phyloP scores from a whole-genome alignment of 2,329 filamentous ascomycete species.

The Talaromyces pinophilus region DNA sequence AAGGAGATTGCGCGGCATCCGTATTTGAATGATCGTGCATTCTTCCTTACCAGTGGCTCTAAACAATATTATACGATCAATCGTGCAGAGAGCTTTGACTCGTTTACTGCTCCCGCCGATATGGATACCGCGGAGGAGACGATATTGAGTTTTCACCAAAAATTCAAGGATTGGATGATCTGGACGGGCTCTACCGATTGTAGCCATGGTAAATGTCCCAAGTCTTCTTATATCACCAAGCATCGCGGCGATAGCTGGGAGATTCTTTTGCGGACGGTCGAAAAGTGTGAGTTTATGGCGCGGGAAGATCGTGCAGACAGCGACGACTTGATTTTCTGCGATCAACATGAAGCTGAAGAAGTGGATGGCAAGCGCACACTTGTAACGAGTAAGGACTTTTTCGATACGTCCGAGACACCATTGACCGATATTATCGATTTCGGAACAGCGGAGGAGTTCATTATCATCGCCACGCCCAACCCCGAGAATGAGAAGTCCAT shows the following conservation, averaged over 20 bases:
- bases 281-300: conserved; percentile 86
- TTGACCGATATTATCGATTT: conserved; percentile 78
- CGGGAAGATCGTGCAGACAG: conserved; percentile 57
- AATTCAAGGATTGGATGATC: conserved; percentile 84
- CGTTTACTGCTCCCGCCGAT: conserved; percentile 69
- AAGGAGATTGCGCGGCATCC: conserved; percentile 72
- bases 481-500: conserved; percentile 66
- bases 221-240: conserved; percentile 71
- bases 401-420: conserved; percentile 58
- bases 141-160: conserved; percentile 77
- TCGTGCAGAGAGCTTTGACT: conserved; percentile 70
- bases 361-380: conserved; percentile 66
- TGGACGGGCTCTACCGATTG: conserved; percentile 78
- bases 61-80: conserved; percentile 79
- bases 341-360: conserved; percentile 64
- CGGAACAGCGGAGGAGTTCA: conserved; percentile 95
- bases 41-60: conserved; percentile 72
- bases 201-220: conserved; percentile 63
- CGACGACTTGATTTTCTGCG: conserved; percentile 65
- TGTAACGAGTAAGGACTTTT: conserved; percentile 76
- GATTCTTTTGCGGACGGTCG: conserved; percentile 70
- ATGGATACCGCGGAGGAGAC: conserved; percentile 52
- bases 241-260: conserved; percentile 81
- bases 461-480: conserved; percentile 75
- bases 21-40: conserved; percentile 81